Evolutionary conservation across 1,284 basidiomycete species (phyloP), one percentile per base, ranked within the genome.

Genomic region (Heterobasidion occidentale): DNA sequence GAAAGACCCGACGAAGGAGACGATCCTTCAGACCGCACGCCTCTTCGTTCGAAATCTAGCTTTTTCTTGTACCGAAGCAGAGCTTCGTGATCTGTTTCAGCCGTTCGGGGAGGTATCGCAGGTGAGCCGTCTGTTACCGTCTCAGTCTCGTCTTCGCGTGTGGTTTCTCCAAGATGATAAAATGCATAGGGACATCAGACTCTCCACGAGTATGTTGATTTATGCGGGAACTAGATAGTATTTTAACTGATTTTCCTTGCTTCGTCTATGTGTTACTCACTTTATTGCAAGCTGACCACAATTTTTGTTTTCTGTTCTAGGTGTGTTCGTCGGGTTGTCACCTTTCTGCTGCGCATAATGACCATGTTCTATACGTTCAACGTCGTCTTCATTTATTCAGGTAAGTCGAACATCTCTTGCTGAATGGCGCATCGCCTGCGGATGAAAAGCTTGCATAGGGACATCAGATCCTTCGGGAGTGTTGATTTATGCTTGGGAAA

Each of bases 31-130:
- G 57, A 94, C 92, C 0, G 82, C 84, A 0, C 84, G 96, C 1
- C 74, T 98, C 5, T 98, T 98, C 67, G 75, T 98, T 7, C 91
- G 96, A 12, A 99, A 98, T 68, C 72, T 98, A 17, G 80, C 94
- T 0, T 98, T 93, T 66, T 80, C 88, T 0, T 91, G 91, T 57
- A 88, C 86, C 1, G 81, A 90, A 36, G 74, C 78, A 3, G 92
- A 97, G 53, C 70, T 98, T 2, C 68, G 72, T 7, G 74, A 78
- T n/a, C 76, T 86, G 7, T 94, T 96, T 68, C 70, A 73, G 9
- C 73, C 78, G 0, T 92, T 81, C 68, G 95, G 94, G 8, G 74
- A 80, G 47, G 69, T 98, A 48, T 79, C 78, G 53, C 86, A 92
- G 81, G 87, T 89, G 59, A 75, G 79, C 50, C 19, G 46, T 62